These are phyloP conservation scores for Xylaria sp. DNA, from an alignment of 2,329 filamentous ascomycete genomes.

Conservation along the genomic window DNA sequence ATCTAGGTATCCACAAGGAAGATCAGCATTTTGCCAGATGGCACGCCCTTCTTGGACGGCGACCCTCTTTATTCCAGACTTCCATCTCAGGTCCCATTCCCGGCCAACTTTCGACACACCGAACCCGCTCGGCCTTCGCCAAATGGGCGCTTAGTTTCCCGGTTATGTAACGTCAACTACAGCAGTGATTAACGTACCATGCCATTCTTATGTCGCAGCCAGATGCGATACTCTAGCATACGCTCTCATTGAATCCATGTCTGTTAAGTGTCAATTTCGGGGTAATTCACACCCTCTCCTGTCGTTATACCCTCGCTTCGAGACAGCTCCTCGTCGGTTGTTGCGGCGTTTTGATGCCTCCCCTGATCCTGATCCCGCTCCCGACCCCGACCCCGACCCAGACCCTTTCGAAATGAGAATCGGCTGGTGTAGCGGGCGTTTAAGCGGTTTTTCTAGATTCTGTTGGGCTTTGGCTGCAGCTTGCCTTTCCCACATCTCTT, in stretches of 20 bases:
- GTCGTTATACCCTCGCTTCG: conserved; percentile 49
- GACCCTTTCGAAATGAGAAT: conserved; percentile 60
- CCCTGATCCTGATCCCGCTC: conserved; percentile 45
- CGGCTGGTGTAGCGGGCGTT: conserved; percentile 68
- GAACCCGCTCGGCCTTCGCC: conserved; percentile 43
- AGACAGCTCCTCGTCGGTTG: conserved; percentile 49
- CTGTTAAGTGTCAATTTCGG: conserved; percentile 42
- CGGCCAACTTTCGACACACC: conserved; percentile 41
- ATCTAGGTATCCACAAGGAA: conserved; percentile 53
- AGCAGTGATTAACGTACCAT: conserved; percentile 39
- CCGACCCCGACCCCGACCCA: conserved; percentile 35
- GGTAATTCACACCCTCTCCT: conserved; percentile 46
- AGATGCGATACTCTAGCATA: conserved; percentile 31
- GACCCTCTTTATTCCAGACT: conserved; percentile 47
- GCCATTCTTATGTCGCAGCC: conserved; percentile 38
- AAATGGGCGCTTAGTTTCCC: conserved; percentile 40
- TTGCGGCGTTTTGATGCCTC: conserved; percentile 52
- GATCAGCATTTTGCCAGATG: conserved; percentile 58
- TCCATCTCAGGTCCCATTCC: conserved; percentile 44
- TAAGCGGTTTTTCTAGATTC: conserved; percentile 62
- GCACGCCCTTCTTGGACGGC: conserved; percentile 58
- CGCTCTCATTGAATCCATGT: conserved; percentile 38
- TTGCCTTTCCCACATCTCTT: conserved; percentile 68
- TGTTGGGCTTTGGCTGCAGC: conserved; percentile 61
- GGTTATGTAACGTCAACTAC: conserved; percentile 38